Base-by-base conservation (phyloP, 225 moss, liverwort and hornwort species). In the Lunularia cruciata region DNA sequence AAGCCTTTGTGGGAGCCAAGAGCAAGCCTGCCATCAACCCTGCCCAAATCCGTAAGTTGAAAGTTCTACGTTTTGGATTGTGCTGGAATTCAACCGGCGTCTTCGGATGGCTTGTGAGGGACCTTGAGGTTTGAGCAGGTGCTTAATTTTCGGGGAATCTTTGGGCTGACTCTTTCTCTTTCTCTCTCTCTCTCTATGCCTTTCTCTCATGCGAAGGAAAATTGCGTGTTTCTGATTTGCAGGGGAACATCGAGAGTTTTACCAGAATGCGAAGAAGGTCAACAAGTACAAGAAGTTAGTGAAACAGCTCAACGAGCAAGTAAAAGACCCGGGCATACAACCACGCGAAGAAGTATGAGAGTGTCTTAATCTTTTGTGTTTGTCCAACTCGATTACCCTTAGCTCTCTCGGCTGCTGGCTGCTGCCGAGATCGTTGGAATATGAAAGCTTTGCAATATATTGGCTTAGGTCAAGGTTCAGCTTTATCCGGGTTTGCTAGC, bases 251-350 rank as follows among this genome's bases (percentile, higher is more conserved):
- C 74, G 94, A 37, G 91, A 94, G 68, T 72, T 76, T 37, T 91
- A 94, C 67, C 83, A 79, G 53, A 94, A 94, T 59, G 91, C 94
- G 3, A 94, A 94, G 76, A 94, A 88, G 77, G 86, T 94, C 4
- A 85, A 91, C 37, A 87, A 88, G 76, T 94, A 91, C 59, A 91
- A 83, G 37, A 91, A 91, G 73, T 76, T 87, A n/a, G 78, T 89
- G 71, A 86, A 86, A 59, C 87, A 85, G 43, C 73, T 87, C 60
- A 81, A 66, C 14, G 75, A 76, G 57, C 74, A 82, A 77, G 84
- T 32, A 27, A 5, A 31, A 47, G 47, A 12, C 16, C 13, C 47
- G 9, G 14, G 30, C 2, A 47, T 0, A 3, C 47, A 47, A 48
- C 28, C 46, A 8, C 31, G 28, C 53, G 31, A 31, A 66, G 31